Base-by-base conservation (phyloP, 495 filamentous ascomycete genomes). In the Penicillium desertorum region DNA sequence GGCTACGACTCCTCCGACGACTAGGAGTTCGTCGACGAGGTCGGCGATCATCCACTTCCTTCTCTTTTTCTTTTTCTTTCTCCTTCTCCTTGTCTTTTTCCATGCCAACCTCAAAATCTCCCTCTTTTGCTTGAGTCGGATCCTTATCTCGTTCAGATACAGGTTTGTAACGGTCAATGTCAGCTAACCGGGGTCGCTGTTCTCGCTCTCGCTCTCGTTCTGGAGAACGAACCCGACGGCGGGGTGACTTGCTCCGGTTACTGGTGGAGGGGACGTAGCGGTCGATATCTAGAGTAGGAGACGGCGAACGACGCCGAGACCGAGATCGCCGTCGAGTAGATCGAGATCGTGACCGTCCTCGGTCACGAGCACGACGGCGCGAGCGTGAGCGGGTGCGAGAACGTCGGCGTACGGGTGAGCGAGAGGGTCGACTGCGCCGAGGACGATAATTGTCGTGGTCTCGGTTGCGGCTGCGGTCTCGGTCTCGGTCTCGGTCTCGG, bases 141-240 rank as follows among this genome's bases (percentile, higher is more conserved):
- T 70, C 72, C 11, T 68, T 60, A 19, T 69, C 66, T 14, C 65
- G 61, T n/a, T 73, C 74, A 25, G 61, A 69, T n/a, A 56, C 61
- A 17, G 81, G 81, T n/a, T 83, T 75, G 58, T 85, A 83, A 7
- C 81, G 76, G 65, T 85, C 80, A 58, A 81, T 79, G 8, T 82
- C 76, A 20, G 72, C 65, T 29, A 67, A 68, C 3, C 68, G 53
- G 14, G 47, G 20, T 48, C 57, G 56, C 34, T 51, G 52, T 6
- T 63, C 62, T 25, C 65, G 60, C 19, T 76, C 56, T 46, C 52
- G 54, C 22, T 76, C 56, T 45, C 52, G 54, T 19, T 76, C 71
- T 45, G 68, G 72, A 5, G 74, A 76, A 32, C 76, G 71, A 1
- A 72, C 60, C 27, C 76, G 70, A 8, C 75, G 75, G 47, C 76